phyloP scores from a whole-genome alignment of 345 rosid species.

The Lagerstroemia speciosa region DNA sequence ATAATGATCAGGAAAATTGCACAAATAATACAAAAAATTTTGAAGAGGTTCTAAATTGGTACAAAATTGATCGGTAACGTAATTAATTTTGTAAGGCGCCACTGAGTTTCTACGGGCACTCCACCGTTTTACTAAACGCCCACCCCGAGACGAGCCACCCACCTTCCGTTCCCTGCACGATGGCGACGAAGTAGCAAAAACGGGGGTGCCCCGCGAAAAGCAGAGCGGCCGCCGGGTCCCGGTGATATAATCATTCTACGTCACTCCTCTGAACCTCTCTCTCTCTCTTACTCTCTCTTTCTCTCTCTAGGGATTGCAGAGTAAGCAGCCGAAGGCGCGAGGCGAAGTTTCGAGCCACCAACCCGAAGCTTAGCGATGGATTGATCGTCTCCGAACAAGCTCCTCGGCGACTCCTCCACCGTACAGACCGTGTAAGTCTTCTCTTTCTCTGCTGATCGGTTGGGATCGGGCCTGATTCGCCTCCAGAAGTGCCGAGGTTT shows the following conservation, averaged over 20 bases:
- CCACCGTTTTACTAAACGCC: neutral
- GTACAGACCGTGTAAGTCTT: conserved; percentile 14
- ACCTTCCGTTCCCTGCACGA: neutral
- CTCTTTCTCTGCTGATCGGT: neutral
- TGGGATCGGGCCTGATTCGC: neutral
- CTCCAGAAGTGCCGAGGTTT: neutral
- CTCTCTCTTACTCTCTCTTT: conserved; percentile 18
- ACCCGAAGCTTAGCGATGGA: conserved; percentile 24
- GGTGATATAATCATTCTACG: conserved; percentile 21
- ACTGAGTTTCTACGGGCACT: conserved; percentile 1
- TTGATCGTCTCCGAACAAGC: conserved; percentile 13
- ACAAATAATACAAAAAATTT: no score
- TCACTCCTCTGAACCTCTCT: conserved; percentile 17
- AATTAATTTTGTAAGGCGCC: no score
- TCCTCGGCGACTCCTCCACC: neutral
- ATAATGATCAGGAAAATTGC: no score
- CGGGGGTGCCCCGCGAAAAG: conserved; percentile 25
- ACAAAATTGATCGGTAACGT: no score
- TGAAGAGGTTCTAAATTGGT: no score
- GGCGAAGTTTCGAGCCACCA: neutral
- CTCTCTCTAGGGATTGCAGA: conserved; percentile 39
- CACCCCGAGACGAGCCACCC: neutral
- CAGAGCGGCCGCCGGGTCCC: neutral
- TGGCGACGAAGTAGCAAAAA: conserved; percentile 16
- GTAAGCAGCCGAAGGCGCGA: conserved; percentile 21